Percentiles rank a stretch among this genome's conserved stretches.
Conservation (phyloP, 305 asterid species). For the Euphrasia arctica region DNA sequence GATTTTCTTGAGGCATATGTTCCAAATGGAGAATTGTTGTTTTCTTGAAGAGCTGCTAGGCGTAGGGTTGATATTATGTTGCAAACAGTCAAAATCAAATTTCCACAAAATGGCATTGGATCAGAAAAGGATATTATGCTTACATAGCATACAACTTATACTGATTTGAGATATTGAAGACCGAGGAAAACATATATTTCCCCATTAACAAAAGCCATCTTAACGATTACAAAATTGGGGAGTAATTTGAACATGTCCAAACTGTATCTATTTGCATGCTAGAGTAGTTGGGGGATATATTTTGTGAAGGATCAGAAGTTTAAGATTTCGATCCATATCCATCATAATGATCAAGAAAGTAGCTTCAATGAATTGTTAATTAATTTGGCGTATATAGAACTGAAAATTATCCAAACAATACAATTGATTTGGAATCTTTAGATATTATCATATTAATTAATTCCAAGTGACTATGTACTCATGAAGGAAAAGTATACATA, state of each 20-base stretch:
- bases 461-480: no score
- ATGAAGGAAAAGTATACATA: no score
- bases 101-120: neutral
- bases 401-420: neutral
- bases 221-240: no score
- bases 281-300: neutral
- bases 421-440: neutral
- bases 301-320: neutral
- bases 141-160: neutral
- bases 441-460: no score
- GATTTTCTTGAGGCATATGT: no score
- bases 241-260: no score
- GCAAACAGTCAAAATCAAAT: neutral
- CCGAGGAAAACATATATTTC: neutral
- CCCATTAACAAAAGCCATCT: neutral
- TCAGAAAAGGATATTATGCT: neutral
- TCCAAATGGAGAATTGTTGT: no score
- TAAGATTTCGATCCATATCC: neutral
- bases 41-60: neutral
- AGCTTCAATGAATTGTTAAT: neutral
- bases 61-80: neutral
- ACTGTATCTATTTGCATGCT: neutral
- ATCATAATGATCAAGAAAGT: neutral
- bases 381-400: neutral
- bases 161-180: neutral